phyloP scores from a whole-genome alignment of 768 basidiomycete genomes.

The Russula olivacea region DNA sequence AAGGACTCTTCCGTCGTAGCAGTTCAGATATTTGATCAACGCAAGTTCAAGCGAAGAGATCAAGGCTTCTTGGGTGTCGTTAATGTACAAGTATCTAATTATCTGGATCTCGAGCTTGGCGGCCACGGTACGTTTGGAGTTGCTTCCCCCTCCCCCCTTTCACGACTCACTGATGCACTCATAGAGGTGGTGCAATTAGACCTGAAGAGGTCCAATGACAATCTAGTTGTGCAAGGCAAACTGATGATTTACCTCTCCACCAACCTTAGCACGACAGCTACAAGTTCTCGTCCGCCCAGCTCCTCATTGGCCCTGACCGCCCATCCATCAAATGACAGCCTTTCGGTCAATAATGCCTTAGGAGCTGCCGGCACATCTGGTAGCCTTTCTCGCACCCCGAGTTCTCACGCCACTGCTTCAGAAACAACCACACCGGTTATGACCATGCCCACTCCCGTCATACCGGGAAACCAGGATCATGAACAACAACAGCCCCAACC shows the following conservation, averaged over 20 bases:
- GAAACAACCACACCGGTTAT: constrained; percentile 33
- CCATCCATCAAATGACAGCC: constrained; percentile 51
- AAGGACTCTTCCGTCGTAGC: constrained; percentile 98
- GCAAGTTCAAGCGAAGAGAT: constrained; percentile 97
- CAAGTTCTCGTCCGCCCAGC: constrained; percentile 73
- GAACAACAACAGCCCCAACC: constrained; percentile 29
- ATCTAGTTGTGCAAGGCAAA: constrained; percentile 95
- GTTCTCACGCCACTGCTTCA: constrained; percentile 55
- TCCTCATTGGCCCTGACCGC: constrained; percentile 52
- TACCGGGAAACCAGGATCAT: constrained; percentile 29
- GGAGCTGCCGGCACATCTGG: constrained; percentile 30
- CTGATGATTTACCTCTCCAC: constrained; percentile 95
- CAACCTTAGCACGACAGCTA: constrained; percentile 77
- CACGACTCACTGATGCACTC: not conserved
- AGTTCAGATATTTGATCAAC: constrained; percentile 98
- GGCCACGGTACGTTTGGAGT: constrained; percentile 68
- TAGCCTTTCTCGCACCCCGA: constrained; percentile 56
- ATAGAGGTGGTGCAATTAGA: constrained; percentile 92
- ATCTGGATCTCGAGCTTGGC: constrained; percentile 84
- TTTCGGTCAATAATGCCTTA: constrained; percentile 46
- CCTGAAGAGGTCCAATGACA: constrained; percentile 98
- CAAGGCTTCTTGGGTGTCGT: constrained; percentile 98
- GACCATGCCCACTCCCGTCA: constrained; percentile 34
- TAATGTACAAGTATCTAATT: constrained; percentile 87
- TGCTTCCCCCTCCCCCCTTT: not conserved